phyloP scores from a whole-genome alignment of 495 filamentous ascomycete species.

The Hypomontagnella submonticulosa region DNA sequence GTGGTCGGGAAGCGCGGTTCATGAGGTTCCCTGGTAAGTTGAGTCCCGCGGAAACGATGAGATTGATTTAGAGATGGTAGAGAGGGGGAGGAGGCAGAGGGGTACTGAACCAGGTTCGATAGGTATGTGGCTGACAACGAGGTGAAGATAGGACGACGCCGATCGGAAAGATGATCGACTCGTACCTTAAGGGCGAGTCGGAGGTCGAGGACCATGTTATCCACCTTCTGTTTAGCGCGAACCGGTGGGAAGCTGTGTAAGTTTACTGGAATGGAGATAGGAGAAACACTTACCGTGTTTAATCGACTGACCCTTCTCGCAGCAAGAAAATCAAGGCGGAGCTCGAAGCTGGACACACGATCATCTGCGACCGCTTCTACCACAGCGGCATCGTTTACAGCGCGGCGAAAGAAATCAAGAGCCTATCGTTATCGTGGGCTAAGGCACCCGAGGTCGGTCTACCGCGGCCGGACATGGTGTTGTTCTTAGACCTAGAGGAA shows the following conservation, averaged over 20 bases:
- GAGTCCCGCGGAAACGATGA: too few species aligned
- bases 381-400: slow-evolving; percentile 93
- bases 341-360: slow-evolving; percentile 71
- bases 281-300: background rate
- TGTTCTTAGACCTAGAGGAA: slow-evolving; percentile 85
- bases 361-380: slow-evolving; percentile 93
- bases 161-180: slow-evolving; percentile 90
- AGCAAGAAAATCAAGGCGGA: slow-evolving; percentile 69
- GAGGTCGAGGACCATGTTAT: slow-evolving; percentile 91
- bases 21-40: slow-evolving; percentile 87
- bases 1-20: slow-evolving; percentile 72
- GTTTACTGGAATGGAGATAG: slow-evolving; percentile 24
- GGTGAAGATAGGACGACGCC: slow-evolving; percentile 81
- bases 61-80: too few species aligned
- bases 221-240: slow-evolving; percentile 94
- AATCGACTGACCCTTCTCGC: slow-evolving; percentile 11
- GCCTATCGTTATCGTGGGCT: slow-evolving; percentile 79
- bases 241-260: slow-evolving; percentile 88
- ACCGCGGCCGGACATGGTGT: slow-evolving; percentile 84
- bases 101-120: background rate
- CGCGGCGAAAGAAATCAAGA: slow-evolving; percentile 85
- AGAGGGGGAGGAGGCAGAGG: too few species aligned
- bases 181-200: slow-evolving; percentile 78
- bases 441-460: slow-evolving; percentile 85
- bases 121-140: slow-evolving; percentile 1